phyloP scores from a whole-genome alignment of 2,329 filamentous ascomycete species.

The Stachybotrys chlorohalonatus region DNA sequence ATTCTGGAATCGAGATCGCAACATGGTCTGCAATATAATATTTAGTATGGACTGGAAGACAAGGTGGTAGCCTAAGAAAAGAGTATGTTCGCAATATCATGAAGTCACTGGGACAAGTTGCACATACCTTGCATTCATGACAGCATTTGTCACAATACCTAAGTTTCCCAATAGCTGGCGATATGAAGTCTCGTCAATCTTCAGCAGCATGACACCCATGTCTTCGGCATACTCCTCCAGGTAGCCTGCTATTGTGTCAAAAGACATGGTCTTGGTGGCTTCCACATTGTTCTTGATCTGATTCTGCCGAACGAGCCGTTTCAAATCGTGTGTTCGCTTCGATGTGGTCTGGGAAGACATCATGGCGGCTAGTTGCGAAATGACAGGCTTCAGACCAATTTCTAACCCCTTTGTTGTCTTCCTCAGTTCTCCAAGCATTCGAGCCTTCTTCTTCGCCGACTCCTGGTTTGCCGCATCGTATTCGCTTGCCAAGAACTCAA shows the following conservation, averaged over 20 bases:
- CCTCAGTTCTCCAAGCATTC: conserved; percentile 5
- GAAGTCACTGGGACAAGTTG: neutral
- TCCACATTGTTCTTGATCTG: conserved; percentile 8
- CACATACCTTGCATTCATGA: conserved; percentile 5
- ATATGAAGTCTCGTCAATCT: conserved; percentile 7
- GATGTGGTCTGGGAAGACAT: conserved; percentile 8
- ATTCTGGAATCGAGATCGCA: conserved; percentile 8
- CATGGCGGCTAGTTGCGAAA: conserved; percentile 6
- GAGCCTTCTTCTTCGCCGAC: conserved; percentile 2
- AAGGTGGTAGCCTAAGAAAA: too few relatives aligned
- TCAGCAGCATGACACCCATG: conserved; percentile 10
- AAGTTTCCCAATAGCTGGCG: conserved; percentile 4
- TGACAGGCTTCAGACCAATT: conserved; percentile 4
- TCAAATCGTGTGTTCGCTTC: conserved; percentile 9
- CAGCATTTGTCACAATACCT: neutral
- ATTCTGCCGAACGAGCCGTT: conserved; percentile 6
- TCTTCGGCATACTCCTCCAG: conserved; percentile 7
- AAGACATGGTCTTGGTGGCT: conserved; percentile 7
- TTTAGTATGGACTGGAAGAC: neutral
- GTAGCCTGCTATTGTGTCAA: conserved; percentile 7
- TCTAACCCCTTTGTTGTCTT: conserved; percentile 3
- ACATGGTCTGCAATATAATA: conserved; percentile 1
- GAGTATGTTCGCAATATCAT: too few relatives aligned
- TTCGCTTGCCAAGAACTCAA: conserved; percentile 1
- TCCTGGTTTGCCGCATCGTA: neutral